Base-by-base conservation (phyloP, 495 filamentous ascomycete genomes). In the Elaphomyces granulatus region DNA sequence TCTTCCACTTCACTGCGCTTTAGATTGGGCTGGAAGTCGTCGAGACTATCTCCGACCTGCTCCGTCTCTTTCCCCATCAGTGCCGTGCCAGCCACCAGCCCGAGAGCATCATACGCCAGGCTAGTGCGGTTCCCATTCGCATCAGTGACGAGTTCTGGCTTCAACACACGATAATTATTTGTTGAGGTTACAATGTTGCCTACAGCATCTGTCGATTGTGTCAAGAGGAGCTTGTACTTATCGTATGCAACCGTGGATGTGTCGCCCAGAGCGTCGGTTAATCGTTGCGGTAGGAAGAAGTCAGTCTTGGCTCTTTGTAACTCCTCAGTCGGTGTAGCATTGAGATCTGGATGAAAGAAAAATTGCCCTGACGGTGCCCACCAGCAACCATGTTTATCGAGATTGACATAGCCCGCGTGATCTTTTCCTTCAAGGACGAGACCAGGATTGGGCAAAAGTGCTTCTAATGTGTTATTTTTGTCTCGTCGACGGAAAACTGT, bases 51-150 rank as follows among this genome's bases (percentile, higher is more conserved):
- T 4, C 54, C 56, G 2, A 50, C 1, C 3, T 1, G 15, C 20
- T 52, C 43, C 1, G 26, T 33, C 8, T 12, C 14, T 33, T 58
- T 56, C 0, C 56, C 56, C 46, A 47, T 51, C 3, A 44, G 23
- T 0, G 56, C 54, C 0, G 34, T 36, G n/a, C 38, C 57, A 9
- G 52, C 33, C 4, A 48, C 37, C 10, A 16, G 3, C 0, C 58
- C 58, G 0, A 60, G 28, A 1, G 18, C 21, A 34, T 60, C 51
- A 14, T 32, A 50, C 4, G 18, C 32, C 2, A 32, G 15, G 18
- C 32, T 20, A 0, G 33, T 45, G 1, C 38, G 42, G 34, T 59
- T 59, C 1, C 40, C 35, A 37, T 59, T 59, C 0, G 31, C 9
- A 34, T 59, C 49, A 0, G 37, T 53, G 1, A 49, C 34, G 3